Evolutionary conservation across 768 basidiomycete genomes (phyloP).

Genomic region (Thelephora ganbajun): DNA sequence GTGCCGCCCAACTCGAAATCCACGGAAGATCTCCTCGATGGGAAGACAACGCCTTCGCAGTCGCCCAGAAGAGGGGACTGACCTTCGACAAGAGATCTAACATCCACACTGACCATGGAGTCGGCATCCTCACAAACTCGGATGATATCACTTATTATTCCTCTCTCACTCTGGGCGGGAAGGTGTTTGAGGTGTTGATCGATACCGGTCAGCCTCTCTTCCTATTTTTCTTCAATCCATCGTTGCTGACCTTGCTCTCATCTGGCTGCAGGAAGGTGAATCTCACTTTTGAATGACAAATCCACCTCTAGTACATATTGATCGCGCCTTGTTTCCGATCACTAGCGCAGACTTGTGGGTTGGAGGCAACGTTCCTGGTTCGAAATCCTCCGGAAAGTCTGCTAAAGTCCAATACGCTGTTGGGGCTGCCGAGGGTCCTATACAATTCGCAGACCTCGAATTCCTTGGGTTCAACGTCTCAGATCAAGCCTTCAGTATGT

Average conservation of each 20-base stretch:
- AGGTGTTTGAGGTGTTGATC: conserved; percentile 13
- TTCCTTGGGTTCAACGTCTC: conserved; percentile 14
- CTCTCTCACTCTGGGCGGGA: conserved; percentile 16
- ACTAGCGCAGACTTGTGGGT: conserved; percentile 19
- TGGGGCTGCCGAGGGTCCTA: conserved; percentile 12
- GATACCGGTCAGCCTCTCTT: conserved; percentile 16
- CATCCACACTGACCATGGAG: conserved; percentile 1
- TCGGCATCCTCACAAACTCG: conserved; percentile 7
- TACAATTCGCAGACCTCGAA: conserved; percentile 14
- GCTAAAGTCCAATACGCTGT: conserved; percentile 12
- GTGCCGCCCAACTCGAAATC: conserved; percentile 10
- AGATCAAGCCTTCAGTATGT: conserved; percentile 17
- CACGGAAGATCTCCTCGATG: conserved; percentile 1
- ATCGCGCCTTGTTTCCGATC: not conserved
- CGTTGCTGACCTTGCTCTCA: not conserved
- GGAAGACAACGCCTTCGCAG: not conserved
- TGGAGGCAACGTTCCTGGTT: conserved; percentile 12
- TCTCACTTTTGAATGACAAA: not conserved
- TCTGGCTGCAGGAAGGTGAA: not conserved
- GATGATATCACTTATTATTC: conserved; percentile 16
- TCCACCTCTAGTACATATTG: not conserved
- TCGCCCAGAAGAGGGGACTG: too few relatives aligned
- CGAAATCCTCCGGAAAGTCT: conserved; percentile 10
- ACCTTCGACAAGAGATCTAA: conserved; percentile 3
- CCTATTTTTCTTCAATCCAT: not conserved